Conservation (phyloP, 129 eudicot genomes). For the Flaveria trinervia region DNA sequence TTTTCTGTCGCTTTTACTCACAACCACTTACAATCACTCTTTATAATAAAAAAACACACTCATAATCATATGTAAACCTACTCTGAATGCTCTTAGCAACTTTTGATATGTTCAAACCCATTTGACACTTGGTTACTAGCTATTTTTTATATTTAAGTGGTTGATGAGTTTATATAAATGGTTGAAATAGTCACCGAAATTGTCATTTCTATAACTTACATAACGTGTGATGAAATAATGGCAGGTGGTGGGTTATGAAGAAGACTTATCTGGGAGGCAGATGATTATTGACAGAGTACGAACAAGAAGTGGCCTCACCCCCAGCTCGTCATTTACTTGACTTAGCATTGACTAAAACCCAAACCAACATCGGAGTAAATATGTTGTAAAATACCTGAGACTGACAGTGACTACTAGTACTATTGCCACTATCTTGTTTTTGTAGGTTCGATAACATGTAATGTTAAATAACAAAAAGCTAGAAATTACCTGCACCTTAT, state of each 20-base stretch:
- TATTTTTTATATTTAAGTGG: too few species aligned
- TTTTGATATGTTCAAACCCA: background rate
- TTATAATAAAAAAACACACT: too few species aligned
- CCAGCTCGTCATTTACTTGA: conserved; percentile 32
- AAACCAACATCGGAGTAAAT: background rate
- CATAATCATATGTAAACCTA: too few species aligned
- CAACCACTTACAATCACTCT: too few species aligned
- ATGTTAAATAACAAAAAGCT: too few species aligned
- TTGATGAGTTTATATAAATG: too few species aligned
- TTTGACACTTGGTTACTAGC: too few species aligned
- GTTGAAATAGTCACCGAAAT: background rate
- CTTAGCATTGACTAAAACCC: background rate
- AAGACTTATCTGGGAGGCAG: conserved; percentile 86
- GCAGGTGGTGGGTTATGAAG: conserved; percentile 92
- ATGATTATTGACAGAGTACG: conserved; percentile 91
- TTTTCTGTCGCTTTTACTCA: too few species aligned
- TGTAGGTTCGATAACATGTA: background rate
- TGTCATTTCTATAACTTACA: background rate
- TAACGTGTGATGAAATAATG: conserved; percentile 21
- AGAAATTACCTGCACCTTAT: too few species aligned
- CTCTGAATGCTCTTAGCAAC: too few species aligned
- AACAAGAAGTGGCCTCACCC: conserved; percentile 57
- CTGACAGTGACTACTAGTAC: background rate
- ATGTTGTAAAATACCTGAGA: background rate
- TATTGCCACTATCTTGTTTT: background rate